A percentile compares a stretch with the other conserved stretches of the same genome.
These are phyloP conservation scores for Euphorbia schlechtendalii DNA, from an alignment of 441 rosid genomes.

Conservation along the genomic window DNA sequence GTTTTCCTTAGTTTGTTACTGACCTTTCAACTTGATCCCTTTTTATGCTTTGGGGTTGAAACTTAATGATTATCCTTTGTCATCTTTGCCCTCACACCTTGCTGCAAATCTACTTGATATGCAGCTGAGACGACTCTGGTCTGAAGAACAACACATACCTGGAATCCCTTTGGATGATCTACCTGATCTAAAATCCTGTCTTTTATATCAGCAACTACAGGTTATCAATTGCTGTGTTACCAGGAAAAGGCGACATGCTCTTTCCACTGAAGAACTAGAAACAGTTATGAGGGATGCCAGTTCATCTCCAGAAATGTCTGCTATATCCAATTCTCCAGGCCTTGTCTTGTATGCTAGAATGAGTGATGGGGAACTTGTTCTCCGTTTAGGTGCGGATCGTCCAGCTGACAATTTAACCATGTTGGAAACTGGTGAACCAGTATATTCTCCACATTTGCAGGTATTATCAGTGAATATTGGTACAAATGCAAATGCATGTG, in stretches of 20 bases:
- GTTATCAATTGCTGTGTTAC: slow-evolving; percentile 90
- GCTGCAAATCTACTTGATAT: slow-evolving; percentile 20
- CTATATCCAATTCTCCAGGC: slow-evolving; percentile 22
- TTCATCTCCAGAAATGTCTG: slow-evolving; percentile 37
- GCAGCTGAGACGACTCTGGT: slow-evolving; percentile 84
- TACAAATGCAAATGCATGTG: slow-evolving; percentile 16
- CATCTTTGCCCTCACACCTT: slow-evolving; percentile 19
- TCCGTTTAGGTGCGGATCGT: slow-evolving; percentile 61
- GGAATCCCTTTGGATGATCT: slow-evolving; percentile 63
- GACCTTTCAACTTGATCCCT: background rate
- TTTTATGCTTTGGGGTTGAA: background rate
- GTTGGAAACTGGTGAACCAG: slow-evolving; percentile 91
- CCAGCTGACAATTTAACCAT: slow-evolving; percentile 55
- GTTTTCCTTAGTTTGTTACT: background rate
- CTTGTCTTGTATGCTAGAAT: slow-evolving; percentile 52
- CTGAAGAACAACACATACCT: slow-evolving; percentile 62
- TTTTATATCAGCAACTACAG: slow-evolving; percentile 77
- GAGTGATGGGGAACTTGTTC: slow-evolving; percentile 62
- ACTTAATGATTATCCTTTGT: slow-evolving; percentile 4
- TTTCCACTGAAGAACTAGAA: slow-evolving; percentile 66
- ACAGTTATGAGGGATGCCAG: slow-evolving; percentile 49
- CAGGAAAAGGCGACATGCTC: slow-evolving; percentile 53
- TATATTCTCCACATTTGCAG: slow-evolving; percentile 82
- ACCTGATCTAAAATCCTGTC: slow-evolving; percentile 85
- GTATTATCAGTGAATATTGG: slow-evolving; percentile 32